Evolutionary conservation across 192 early-diverging fungal species (phyloP).

Genomic region (Rhizophagus sp.): DNA sequence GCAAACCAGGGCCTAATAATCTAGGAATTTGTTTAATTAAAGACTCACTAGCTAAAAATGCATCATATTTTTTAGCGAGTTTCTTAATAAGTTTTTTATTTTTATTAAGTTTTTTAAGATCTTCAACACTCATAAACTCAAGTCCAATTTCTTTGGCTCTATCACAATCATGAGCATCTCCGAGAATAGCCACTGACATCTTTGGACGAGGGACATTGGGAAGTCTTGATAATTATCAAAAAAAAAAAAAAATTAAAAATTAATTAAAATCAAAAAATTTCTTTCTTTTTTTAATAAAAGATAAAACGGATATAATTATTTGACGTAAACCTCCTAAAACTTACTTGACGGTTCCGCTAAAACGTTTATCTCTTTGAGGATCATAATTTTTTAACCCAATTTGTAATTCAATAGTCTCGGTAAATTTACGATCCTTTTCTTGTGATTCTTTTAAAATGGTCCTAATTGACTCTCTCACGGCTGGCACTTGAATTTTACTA

Average conservation of each 20-base stretch:
- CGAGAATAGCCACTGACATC: constrained; percentile 93
- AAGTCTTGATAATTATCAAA: constrained; percentile 52
- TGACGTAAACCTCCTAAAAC: neutral
- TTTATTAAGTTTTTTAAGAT: constrained; percentile 99
- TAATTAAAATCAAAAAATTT: neutral
- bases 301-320: too few species aligned
- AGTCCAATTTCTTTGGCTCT: constrained; percentile 89
- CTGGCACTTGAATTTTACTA: constrained; percentile 88
- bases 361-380: constrained; percentile 99
- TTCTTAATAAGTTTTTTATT: constrained; percentile 99
- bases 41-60: constrained; percentile 95
- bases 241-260: neutral
- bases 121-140: constrained; percentile 92
- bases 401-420: constrained; percentile 96
- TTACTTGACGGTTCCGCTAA: constrained; percentile 87
- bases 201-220: constrained; percentile 94
- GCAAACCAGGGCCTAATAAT: constrained; percentile 95
- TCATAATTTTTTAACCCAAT: constrained; percentile 99
- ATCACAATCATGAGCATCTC: constrained; percentile 95
- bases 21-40: constrained; percentile 99
- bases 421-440: constrained; percentile 95
- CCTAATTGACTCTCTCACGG: constrained; percentile 80
- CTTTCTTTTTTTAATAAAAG: neutral
- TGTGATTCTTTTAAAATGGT: constrained; percentile 72
- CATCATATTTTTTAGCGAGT: constrained; percentile 98